Percentiles rank a stretch among this genome's conserved stretches.
Evolutionary conservation across 2,329 filamentous ascomycete species (phyloP).

Genomic region (Fusarium sp.): DNA sequence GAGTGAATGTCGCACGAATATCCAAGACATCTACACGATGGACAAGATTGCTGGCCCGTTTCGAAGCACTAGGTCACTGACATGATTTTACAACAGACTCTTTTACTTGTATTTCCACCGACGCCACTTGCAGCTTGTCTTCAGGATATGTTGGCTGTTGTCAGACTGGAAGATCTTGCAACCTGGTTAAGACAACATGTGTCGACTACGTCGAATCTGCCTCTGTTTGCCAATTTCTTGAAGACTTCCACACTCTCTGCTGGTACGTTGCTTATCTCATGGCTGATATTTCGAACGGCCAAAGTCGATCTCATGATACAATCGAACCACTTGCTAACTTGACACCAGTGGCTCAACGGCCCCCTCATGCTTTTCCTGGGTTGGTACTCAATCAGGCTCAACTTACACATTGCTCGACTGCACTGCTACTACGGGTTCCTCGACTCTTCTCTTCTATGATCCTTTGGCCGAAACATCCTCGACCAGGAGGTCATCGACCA

Average conservation of each 20-base stretch:
- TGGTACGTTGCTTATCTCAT: conserved; percentile 43
- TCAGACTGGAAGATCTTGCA: conserved; percentile 44
- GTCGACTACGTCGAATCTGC: conserved; percentile 46
- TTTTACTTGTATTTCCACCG: conserved; percentile 45
- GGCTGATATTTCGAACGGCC: background rate
- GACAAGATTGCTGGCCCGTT: background rate
- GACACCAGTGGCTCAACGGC: conserved; percentile 23
- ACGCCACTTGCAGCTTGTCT: conserved; percentile 44
- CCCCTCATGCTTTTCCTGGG: conserved; percentile 47
- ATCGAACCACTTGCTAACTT: conserved; percentile 13
- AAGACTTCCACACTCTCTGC: conserved; percentile 51
- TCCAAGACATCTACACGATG: background rate
- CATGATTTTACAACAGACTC: conserved; percentile 36
- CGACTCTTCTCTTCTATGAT: conserved; percentile 48
- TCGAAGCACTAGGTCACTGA: background rate
- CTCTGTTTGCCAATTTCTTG: conserved; percentile 40
- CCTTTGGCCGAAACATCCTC: conserved; percentile 37
- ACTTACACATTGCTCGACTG: conserved; percentile 47
- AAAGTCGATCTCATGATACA: background rate
- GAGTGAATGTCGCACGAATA: background rate
- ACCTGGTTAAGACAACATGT: conserved; percentile 49
- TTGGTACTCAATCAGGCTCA: conserved; percentile 39
- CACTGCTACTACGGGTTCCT: conserved; percentile 39
- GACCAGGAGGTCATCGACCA: conserved; percentile 20
- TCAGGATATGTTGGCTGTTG: conserved; percentile 50